Conservation (phyloP, 2,329 filamentous ascomycete genomes). For the Camillea tinctor region DNA sequence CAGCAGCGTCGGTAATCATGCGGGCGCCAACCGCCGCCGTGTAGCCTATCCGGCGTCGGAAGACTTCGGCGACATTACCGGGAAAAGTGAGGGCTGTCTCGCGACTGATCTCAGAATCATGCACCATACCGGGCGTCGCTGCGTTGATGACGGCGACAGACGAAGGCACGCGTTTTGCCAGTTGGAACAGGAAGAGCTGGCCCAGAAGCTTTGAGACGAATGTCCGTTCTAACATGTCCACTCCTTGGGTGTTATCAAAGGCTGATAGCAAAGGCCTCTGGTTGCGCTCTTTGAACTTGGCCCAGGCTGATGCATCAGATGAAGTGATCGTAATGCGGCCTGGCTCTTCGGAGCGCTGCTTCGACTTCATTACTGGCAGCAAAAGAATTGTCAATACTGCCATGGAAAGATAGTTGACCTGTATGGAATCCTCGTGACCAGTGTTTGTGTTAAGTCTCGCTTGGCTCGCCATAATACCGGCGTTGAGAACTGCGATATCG, state of each 20-base stretch:
- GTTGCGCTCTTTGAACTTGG: slow-evolving; percentile 6
- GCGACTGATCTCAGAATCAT: slow-evolving; percentile 14
- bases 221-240: slow-evolving; percentile 5
- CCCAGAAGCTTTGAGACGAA: slow-evolving; percentile 6
- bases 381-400: slow-evolving; percentile 46
- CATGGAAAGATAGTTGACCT: slow-evolving; percentile 51
- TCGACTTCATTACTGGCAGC: slow-evolving; percentile 24
- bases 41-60: slow-evolving; percentile 2
- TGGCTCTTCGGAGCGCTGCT: background rate
- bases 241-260: background rate
- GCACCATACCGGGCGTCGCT: slow-evolving; percentile 18
- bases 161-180: slow-evolving; percentile 19
- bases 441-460: slow-evolving; percentile 20
- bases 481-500: slow-evolving; percentile 41
- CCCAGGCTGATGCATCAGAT: slow-evolving; percentile 7
- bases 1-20: slow-evolving; percentile 14
- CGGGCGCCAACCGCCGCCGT: slow-evolving; percentile 14
- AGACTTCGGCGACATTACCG: slow-evolving; percentile 5
- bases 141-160: slow-evolving; percentile 18
- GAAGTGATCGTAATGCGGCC: slow-evolving; percentile 16
- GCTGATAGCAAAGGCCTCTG: background rate
- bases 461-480: slow-evolving; percentile 26
- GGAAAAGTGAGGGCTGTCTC: slow-evolving; percentile 8
- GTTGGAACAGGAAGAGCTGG: slow-evolving; percentile 23
- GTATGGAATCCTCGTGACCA: slow-evolving; percentile 41